phyloP scores from a whole-genome alignment of 129 eudicot species.

The carrot (Daucus carota) region DH1_v3.0 NC_030384.2:43877001-43877500 shows the following conservation, averaged over 20 bases:
- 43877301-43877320: constrained; percentile 63
- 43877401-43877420: constrained; percentile 10
- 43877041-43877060: constrained; percentile 44
- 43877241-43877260: constrained; percentile 78
- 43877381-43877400: constrained; percentile 61
- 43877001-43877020: neutral
- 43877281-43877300: constrained; percentile 79
- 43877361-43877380: constrained; percentile 81
- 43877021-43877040: constrained; percentile 41
- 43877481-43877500: constrained; percentile 11
- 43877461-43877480: constrained; percentile 23
- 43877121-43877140: constrained; percentile 23
- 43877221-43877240: constrained; percentile 77
- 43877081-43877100: constrained; percentile 47
- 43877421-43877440: constrained; percentile 22
- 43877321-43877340: constrained; percentile 71
- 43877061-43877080: constrained; percentile 84
- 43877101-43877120: constrained; percentile 24
- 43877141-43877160: constrained; percentile 6
- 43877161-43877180: constrained; percentile 58
- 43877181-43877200: constrained; percentile 89
- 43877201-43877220: constrained; percentile 74
- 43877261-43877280: constrained; percentile 74
- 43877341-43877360: constrained; percentile 83
- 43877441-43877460: constrained; percentile 49